Evolutionary conservation across 768 basidiomycete genomes (phyloP).

Genomic region (Steccherinum ochraceum): DNA sequence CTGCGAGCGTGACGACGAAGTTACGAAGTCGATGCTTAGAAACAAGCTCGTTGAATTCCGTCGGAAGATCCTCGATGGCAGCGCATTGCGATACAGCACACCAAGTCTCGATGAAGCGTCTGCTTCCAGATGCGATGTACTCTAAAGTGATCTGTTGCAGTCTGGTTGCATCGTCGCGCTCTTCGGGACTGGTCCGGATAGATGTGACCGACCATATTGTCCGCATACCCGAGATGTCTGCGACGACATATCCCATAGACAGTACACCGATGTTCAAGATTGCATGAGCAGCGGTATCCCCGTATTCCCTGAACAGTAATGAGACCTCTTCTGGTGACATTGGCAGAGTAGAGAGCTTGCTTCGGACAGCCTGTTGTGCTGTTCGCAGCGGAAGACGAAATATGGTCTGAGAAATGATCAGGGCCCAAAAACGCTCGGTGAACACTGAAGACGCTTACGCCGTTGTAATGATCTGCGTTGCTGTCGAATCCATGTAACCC

Average conservation of each 20-base stretch:
- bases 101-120: slow-evolving; percentile 7
- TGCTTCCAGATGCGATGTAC: slow-evolving; percentile 17
- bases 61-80: background rate
- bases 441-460: no score
- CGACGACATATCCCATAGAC: background rate
- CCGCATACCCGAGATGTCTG: background rate
- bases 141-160: slow-evolving; percentile 1
- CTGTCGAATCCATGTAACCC: background rate
- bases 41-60: background rate
- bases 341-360: background rate
- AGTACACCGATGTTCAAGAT: background rate
- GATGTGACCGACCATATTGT: background rate
- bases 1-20: slow-evolving; percentile 19
- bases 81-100: background rate
- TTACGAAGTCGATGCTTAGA: background rate
- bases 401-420: no score
- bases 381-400: background rate
- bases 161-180: background rate
- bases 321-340: background rate
- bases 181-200: background rate
- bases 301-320: background rate
- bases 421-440: no score
- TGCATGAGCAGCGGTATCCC: background rate
- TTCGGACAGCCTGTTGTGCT: background rate
- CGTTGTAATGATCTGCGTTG: background rate